Base-by-base conservation (phyloP, 176 grass and related monocot genomes). In the Miscanthus lutarioriparius region DNA sequence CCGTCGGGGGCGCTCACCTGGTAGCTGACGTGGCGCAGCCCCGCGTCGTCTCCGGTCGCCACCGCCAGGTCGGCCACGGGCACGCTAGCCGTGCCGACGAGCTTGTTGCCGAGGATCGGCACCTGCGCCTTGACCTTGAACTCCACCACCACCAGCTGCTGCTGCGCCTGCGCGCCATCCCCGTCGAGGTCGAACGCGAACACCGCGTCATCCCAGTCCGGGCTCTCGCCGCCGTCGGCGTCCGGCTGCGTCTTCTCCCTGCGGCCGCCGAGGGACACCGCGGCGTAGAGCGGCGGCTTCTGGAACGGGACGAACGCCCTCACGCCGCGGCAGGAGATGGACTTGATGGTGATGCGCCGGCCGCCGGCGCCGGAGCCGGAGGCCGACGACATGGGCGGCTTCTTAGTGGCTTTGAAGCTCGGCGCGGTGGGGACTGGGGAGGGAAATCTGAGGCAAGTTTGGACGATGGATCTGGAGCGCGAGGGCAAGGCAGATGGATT, bases 111-210 rank as follows among this genome's bases (percentile, higher is more conserved):
- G 39, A 94, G 92, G 49, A 94, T 33, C 10, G 86, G 83, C 22
- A 88, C 80, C 83, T 89, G 80, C 72, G 83, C 86, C 75, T 74
- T 94, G 76, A 94, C 76, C 76, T 94, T 75, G 64, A 94, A 89
- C 83, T 70, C 47, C 76, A 94, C 83, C 62, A 91, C 40, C 41
- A 13, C 13, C 43, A 30, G 14, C 71, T 33, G 62, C 78, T 27
- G 47, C 47, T 16, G 14, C 16, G 47, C 14, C 45, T 4, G 6
- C 0, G 17, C 36, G 27, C 23, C 30, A 10, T 47, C 76, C 2
- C 32, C 36, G 83, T 51, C 53, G 51, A 94, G 36, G 54, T 94
- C 65, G 72, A 91, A 94, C 11, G 43, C 79, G 82, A 94, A 71
- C 28, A 64, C 82, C 36, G 69, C 78, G 37, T 40, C 73, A 1